A percentile compares a stretch with the other conserved stretches of the same genome.
Evolutionary conservation across 768 basidiomycete species (phyloP).

Genomic region (Suillus subaureus): DNA sequence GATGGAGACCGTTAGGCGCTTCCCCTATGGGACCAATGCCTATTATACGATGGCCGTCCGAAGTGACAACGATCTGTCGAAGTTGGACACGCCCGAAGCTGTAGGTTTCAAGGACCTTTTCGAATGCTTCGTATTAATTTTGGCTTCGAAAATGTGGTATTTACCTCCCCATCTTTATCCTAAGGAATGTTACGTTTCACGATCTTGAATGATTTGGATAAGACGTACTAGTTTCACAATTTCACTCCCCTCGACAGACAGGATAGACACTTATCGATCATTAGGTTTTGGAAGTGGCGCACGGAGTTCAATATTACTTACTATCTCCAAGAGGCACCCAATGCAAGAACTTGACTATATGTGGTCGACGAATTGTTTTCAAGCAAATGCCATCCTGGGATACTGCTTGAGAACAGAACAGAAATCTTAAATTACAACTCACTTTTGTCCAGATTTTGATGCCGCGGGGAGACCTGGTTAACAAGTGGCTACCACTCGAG

Average conservation of each 20-base stretch:
- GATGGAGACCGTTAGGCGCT: slow-evolving; percentile 46
- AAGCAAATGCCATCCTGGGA: slow-evolving; percentile 50
- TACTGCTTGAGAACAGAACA: background rate
- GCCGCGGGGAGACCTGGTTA: slow-evolving; percentile 50
- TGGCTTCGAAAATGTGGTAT: background rate
- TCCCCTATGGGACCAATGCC: slow-evolving; percentile 51
- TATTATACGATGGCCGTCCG: slow-evolving; percentile 47
- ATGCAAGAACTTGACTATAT: slow-evolving; percentile 48
- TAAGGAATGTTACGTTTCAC: slow-evolving; percentile 23
- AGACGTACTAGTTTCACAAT: slow-evolving; percentile 46
- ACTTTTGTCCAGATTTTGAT: slow-evolving; percentile 57
- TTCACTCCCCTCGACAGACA: slow-evolving; percentile 54
- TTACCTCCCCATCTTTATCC: slow-evolving; percentile 49
- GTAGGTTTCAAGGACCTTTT: slow-evolving; percentile 43
- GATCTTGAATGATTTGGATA: slow-evolving; percentile 13
- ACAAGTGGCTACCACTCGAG: slow-evolving; percentile 44
- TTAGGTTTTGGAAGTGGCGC: slow-evolving; percentile 11
- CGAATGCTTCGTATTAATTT: background rate
- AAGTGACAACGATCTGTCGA: slow-evolving; percentile 52
- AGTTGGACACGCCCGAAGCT: slow-evolving; percentile 47
- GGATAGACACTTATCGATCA: slow-evolving; percentile 37
- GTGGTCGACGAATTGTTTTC: slow-evolving; percentile 50
- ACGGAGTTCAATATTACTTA: slow-evolving; percentile 20
- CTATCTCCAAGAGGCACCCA: slow-evolving; percentile 55
- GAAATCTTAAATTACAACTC: background rate